These are phyloP conservation scores for Botryobasidium botryosum DNA, from an alignment of 768 basidiomycete genomes.

Conservation along the genomic window DNA sequence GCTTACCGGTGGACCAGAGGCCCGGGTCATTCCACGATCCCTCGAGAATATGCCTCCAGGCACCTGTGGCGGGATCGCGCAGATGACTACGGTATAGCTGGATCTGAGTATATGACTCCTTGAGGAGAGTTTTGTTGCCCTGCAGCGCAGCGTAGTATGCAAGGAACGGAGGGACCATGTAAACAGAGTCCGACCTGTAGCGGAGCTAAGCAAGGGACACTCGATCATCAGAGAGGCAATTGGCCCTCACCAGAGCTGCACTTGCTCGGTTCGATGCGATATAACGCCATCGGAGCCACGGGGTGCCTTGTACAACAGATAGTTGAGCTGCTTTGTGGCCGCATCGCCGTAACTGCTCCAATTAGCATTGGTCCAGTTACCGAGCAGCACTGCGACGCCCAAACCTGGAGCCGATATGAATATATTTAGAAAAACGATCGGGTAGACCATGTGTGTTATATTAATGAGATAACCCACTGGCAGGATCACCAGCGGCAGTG, in stretches of 20 bases:
- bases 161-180: conserved; percentile 16
- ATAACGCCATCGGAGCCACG: conserved; percentile 60
- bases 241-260: conserved; percentile 64
- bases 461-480: conserved; percentile 29
- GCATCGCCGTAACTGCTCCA: conserved; percentile 29
- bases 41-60: conserved; percentile 17
- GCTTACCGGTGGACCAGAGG: conserved; percentile 7
- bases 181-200: conserved; percentile 12
- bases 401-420: too few species aligned
- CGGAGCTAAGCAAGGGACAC: too few species aligned
- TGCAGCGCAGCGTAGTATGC: too few species aligned
- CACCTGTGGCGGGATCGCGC: conserved; percentile 4
- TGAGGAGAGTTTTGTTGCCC: conserved; percentile 11
- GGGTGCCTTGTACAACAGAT: conserved; percentile 37
- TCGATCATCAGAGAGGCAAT: too few species aligned
- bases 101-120: conserved; percentile 18
- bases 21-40: background rate
- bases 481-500: conserved; percentile 65
- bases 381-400: conserved; percentile 50
- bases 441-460: too few species aligned
- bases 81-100: conserved; percentile 16
- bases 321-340: conserved; percentile 45
- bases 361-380: conserved; percentile 33
- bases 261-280: conserved; percentile 49
- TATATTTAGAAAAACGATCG: too few species aligned